phyloP scores from a whole-genome alignment of 2,329 filamentous ascomycete species.

The Verticillium isaacii region DNA sequence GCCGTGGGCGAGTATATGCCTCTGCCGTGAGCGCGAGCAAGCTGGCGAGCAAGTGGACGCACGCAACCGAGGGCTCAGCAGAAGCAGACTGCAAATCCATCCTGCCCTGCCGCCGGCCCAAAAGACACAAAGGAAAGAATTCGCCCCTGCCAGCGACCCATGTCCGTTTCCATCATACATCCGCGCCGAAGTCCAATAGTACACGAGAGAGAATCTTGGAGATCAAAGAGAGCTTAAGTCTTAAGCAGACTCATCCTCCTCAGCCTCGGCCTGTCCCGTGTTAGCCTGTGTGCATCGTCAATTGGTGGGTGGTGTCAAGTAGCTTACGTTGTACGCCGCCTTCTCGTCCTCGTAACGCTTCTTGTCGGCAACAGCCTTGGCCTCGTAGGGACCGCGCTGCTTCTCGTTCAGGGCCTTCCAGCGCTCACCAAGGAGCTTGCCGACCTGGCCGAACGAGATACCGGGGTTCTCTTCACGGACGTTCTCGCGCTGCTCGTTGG shows the following conservation, averaged over 20 bases:
- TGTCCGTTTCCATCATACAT: not conserved
- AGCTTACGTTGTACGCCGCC: conserved; percentile 80
- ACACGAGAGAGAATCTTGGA: not conserved
- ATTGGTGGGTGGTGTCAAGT: not conserved
- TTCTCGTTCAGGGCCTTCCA: conserved; percentile 97
- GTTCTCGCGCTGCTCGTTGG: conserved; percentile 98
- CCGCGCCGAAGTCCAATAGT: conserved; percentile 1
- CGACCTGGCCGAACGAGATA: conserved; percentile 96
- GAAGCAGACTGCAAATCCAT: conserved; percentile 4
- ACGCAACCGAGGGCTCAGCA: not conserved
- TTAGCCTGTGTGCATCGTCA: conserved; percentile 19
- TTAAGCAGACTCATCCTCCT: conserved; percentile 47
- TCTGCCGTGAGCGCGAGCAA: not conserved
- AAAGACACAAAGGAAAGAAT: not conserved
- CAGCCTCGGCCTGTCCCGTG: conserved; percentile 47
- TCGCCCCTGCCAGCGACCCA: conserved; percentile 1
- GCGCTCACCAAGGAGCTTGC: conserved; percentile 95
- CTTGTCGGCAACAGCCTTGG: conserved; percentile 96
- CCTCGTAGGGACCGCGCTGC: conserved; percentile 90
- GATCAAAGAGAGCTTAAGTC: not conserved
- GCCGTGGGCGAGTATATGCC: not conserved
- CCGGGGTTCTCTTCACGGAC: conserved; percentile 98
- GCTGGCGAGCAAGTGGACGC: not conserved
- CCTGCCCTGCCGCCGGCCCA: not conserved
- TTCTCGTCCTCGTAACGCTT: conserved; percentile 99